Base-by-base conservation (phyloP, 2,329 filamentous ascomycete genomes). In the Fusarium kyushuense region DNA sequence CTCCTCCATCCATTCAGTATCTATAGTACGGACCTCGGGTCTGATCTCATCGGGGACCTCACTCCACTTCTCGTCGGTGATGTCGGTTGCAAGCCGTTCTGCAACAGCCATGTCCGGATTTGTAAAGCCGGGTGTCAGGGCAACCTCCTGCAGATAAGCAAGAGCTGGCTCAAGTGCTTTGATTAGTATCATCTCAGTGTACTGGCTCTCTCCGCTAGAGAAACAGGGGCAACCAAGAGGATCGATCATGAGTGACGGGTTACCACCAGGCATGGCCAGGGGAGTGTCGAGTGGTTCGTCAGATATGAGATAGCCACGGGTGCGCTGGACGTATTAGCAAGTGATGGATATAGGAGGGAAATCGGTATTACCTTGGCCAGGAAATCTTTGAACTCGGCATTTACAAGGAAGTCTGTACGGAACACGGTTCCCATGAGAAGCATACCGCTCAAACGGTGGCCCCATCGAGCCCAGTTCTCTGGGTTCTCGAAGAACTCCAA, bases 211-310 rank as follows among this genome's bases (percentile, higher is more conserved):
- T 5, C 90, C 90, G 3, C 89, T 86, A n/a, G 90, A 90, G 77
- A 90, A 91, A 64, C 89, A 85, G 6, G 91, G 90, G 67, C 87
- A 91, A 7, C 90, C 90, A 42, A 86, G 81, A 13, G 77, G 69
- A 0, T 81, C 81, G 73, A 83, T 80, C 36, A 74, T 70, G 4
- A 79, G 78, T 16, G 76, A 69, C 0, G 78, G 74, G 69, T 86
- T 87, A 12, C 85, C 84, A 3, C 81, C 74, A 2, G 85, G 80
- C 1, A 86, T 85, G 0, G 85, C 80, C 9, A 93, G 76, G 3
- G 84, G 84, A 2, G 79, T 82, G 40, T 86, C 85, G 0, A 85
- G 70, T 0, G 86, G 83, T 6, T 86, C 79, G 0, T 78, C 54
- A 16, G 85, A 88, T n/a, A 84, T 71, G 11, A 87, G 72, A 74